A percentile compares a stretch with the other conserved stretches of the same genome.
Conservation (phyloP, 257 asterid genomes). For the Nicotiana paniculata region DNA sequence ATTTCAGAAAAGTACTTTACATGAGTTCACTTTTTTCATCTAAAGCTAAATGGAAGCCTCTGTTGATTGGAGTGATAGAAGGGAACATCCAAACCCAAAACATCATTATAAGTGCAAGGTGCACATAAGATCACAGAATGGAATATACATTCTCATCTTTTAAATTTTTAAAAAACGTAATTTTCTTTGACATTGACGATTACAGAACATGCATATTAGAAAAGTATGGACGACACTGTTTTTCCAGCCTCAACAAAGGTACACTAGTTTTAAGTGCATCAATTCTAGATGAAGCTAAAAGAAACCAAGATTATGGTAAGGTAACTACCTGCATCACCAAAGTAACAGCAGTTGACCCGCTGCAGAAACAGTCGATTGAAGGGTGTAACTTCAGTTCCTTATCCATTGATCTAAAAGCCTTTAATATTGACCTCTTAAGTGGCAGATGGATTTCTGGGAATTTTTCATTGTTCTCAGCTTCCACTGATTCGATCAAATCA, state of each 20-base stretch:
- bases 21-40: no score
- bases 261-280: background rate
- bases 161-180: no score
- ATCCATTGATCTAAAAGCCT: slow-evolving; percentile 89
- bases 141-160: no score
- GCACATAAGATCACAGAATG: no score
- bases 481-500: slow-evolving; percentile 57
- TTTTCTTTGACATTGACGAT: no score
- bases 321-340: slow-evolving; percentile 61
- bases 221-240: background rate
- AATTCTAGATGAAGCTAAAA: background rate
- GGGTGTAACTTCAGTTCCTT: slow-evolving; percentile 84
- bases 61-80: no score
- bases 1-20: no score
- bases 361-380: slow-evolving; percentile 83
- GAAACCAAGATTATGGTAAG: slow-evolving; percentile 6
- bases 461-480: slow-evolving; percentile 56
- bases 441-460: slow-evolving; percentile 71
- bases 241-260: background rate
- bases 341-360: slow-evolving; percentile 87
- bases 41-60: no score
- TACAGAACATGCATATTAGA: background rate
- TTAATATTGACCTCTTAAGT: slow-evolving; percentile 60
- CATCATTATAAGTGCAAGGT: no score
- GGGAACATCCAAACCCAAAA: no score